Evolutionary conservation across 2,329 filamentous ascomycete genomes (phyloP), one percentile per base, ranked within the genome.

Genomic region (Moelleriella libera): DNA sequence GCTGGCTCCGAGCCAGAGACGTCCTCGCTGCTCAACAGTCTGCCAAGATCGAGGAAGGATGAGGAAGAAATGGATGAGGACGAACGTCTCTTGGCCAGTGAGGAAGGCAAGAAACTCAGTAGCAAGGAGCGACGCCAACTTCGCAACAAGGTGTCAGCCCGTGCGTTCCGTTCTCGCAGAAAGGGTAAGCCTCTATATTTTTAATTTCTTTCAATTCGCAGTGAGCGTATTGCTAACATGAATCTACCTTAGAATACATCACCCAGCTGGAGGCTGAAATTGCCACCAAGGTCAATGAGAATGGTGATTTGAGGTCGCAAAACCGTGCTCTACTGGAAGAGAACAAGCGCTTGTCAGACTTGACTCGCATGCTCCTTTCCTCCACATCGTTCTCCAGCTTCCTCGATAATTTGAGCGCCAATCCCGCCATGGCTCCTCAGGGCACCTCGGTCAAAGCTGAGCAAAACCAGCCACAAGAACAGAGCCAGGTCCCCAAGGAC

Each of bases 61-160:
- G 89, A 97, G 58, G 89, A 96, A 52, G 90, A 97, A 47, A 97
- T 98, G 90, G 92, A 98, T 57, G 90, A 96, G 64, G 92, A 97
- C 58, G 92, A 97, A 73, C 78, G 87, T 55, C 74, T 96, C 8
- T 74, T 96, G 28, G 88, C 88, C n/a, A 96, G 88, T 51, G 92
- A 98, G 59, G 90, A 96, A 68, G 92, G 90, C 58, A 98, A 98
- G 82, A 96, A 96, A 72, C 77, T 98, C n/a, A 92, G 83, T 67
- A 94, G 88, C 73, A 97, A 97, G 70, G 89, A 97, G 68, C 83
- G 92, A 51, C 83, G 92, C 55, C 92, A 97, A 67, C 76, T 98
- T n/a, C 81, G 92, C 53, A 98, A 98, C 77, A 98, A 98, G 70
- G 92, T 98, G 5, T 98, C 92, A 41, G 92, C 92, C 52, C 87